Evolutionary conservation across 2,329 filamentous ascomycete species (phyloP), one percentile per base, ranked within the genome.

Genomic region (Ophiocordyceps robertsii): DNA sequence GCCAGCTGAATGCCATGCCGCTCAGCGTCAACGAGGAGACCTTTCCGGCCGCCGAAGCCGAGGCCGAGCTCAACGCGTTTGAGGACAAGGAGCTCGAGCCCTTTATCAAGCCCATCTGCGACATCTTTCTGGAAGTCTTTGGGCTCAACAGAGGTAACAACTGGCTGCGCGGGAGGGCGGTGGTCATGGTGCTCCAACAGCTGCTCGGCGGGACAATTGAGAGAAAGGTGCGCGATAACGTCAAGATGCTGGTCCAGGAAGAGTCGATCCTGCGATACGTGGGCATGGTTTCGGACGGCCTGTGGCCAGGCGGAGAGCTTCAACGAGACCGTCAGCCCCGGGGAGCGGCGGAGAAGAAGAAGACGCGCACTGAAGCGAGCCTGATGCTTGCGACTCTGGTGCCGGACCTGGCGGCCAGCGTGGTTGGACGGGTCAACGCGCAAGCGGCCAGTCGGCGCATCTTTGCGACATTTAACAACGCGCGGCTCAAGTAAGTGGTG

Each of bases 21-120:
- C 61, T 74, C n/a, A 62, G 65, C 29, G 64, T 64, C 11, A 68
- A 62, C 45, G 73, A 76, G 46, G 75, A 74, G 39, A 65, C 63
- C 0, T 64, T 64, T 30, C 62, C 63, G 8, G 69, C 75, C 2
- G 75, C 80, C 2, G 92, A 96, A 65, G 92, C 89, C 0, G 89
- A 96, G 62, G 90, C 90, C 0, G 92, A 96, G 61, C 69, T 98
- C 39, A 85, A 89, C 44, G 90, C 90, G 0, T 96, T 94, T 54
- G 90, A 96, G 62, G 82, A 85, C 56, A 82, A 80, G 54, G 87
- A 95, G 53, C 70, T 88, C 2, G 88, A 94, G 56, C 92, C 92
- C 1, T 96, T 98, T 55, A 92, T 98, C 54, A 98, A 95, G 59
- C 93, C 92, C 4, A 95, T 98, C 47, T 95, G 89, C 62, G 92